A percentile compares a stretch with the other conserved stretches of the same genome.
Conservation (phyloP, 345 rosid genomes). For the Salix brachista region DNA sequence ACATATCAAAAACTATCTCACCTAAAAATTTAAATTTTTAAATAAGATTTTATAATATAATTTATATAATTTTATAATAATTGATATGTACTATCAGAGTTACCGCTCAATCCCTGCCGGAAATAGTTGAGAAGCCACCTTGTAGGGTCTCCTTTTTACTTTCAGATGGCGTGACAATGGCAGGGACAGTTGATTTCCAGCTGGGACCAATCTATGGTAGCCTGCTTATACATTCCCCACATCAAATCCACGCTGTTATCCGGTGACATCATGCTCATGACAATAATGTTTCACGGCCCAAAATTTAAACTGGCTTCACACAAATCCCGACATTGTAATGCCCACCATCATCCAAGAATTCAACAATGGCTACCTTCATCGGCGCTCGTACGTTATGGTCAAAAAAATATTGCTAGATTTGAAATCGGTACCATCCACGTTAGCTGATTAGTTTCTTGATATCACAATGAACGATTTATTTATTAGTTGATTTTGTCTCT, state of each 20-base stretch:
- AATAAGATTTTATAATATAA: too few species aligned
- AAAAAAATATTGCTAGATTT: background rate
- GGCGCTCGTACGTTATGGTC: background rate
- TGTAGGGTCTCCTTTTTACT: background rate
- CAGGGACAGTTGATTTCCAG: background rate
- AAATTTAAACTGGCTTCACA: too few species aligned
- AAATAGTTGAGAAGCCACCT: background rate
- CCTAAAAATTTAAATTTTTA: too few species aligned
- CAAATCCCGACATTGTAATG: too few species aligned
- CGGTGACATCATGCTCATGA: background rate
- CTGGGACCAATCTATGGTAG: too few species aligned
- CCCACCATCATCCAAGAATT: too few species aligned
- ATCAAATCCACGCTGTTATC: background rate
- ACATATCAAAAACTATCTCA: rapidly evolving
- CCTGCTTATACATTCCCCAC: background rate
- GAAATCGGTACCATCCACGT: background rate
- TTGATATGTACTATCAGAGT: background rate
- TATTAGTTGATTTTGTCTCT: too few species aligned
- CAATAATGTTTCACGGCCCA: background rate
- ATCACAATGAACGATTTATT: too few species aligned
- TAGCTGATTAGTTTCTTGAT: background rate
- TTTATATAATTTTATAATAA: too few species aligned
- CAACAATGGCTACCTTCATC: background rate
- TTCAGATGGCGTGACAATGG: background rate
- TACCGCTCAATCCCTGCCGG: background rate